Evolutionary conservation across 2,329 filamentous ascomycete species (phyloP), one percentile per base, ranked within the genome.

Genomic region (Leptosphaerulina australis): DNA sequence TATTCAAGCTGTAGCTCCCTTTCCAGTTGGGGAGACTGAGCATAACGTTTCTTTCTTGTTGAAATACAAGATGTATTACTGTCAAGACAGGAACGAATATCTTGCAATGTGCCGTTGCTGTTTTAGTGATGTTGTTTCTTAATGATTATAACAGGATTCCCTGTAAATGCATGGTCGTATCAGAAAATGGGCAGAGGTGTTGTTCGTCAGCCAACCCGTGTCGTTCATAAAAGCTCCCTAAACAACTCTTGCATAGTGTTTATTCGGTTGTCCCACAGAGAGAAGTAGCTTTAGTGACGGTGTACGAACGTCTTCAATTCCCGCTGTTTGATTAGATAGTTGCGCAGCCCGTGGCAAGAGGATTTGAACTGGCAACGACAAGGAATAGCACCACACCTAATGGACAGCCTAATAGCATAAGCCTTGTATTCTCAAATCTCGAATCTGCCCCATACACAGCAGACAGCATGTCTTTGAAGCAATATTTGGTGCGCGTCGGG

Each of bases 91-190:
- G n/a, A n/a, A n/a, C n/a, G n/a, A n/a, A n/a, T n/a, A n/a, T n/a
- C n/a, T n/a, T n/a, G n/a, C n/a, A n/a, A n/a, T n/a, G n/a, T n/a
- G n/a, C n/a, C n/a, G n/a, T n/a, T n/a, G n/a, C n/a, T n/a, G n/a
- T n/a, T n/a, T n/a, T n/a, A n/a, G n/a, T n/a, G n/a, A n/a, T n/a
- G n/a, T n/a, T n/a, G n/a, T n/a, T n/a, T n/a, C n/a, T n/a, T n/a
- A n/a, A n/a, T n/a, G n/a, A n/a, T n/a, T n/a, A n/a, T n/a, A n/a
- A n/a, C n/a, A n/a, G n/a, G n/a, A 52, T 75, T 73, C 21, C 45
- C 40, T n/a, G 64, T 74, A 40, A 77, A 59, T 10, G 72, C 71
- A 63, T 79, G 76, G 56, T 77, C 71, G 50, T 77, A 0, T 68
- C 67, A 5, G 73, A 65, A 56, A 76, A 77, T 2, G 77, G 52